These are phyloP conservation scores for Hymenotorrendiella dingleyae DNA, from an alignment of 2,329 filamentous ascomycete genomes.

Conservation along the genomic window DNA sequence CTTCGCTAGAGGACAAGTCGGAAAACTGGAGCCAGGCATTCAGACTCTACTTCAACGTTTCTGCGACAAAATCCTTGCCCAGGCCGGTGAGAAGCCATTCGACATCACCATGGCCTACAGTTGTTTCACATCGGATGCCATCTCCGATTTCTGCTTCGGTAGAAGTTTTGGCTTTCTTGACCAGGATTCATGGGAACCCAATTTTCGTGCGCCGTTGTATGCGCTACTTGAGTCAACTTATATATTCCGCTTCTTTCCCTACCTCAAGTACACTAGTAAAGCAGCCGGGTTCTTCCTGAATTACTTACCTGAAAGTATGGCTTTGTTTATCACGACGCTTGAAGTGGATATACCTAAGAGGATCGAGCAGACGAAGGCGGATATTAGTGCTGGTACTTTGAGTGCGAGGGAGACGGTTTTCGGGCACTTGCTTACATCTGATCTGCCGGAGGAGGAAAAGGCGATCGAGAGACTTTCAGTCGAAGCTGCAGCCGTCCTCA, in stretches of 20 bases:
- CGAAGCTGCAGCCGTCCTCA: constrained; percentile 29
- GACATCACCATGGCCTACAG: too few species aligned
- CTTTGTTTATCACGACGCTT: background rate
- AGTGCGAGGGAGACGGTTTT: constrained; percentile 6
- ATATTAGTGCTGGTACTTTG: background rate
- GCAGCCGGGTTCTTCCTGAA: background rate
- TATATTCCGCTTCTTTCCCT: background rate
- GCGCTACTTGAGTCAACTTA: background rate
- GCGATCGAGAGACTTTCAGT: constrained; percentile 25
- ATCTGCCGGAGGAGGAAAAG: constrained; percentile 34
- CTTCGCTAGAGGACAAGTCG: too few species aligned
- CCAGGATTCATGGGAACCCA: background rate
- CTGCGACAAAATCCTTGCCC: too few species aligned
- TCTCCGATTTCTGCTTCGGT: too few species aligned
- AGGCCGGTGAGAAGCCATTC: too few species aligned
- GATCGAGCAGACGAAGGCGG: constrained; percentile 10
- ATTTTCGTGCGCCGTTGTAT: background rate
- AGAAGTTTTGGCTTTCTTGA: too few species aligned
- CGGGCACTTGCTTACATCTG: constrained; percentile 23
- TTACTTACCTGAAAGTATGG: background rate
- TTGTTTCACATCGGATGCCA: too few species aligned
- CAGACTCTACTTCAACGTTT: too few species aligned
- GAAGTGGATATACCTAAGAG: background rate
- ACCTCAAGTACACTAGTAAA: background rate
- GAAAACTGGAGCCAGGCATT: too few species aligned